Base-by-base conservation (phyloP, 1,284 basidiomycete species). In the Irpex lacteus region DNA sequence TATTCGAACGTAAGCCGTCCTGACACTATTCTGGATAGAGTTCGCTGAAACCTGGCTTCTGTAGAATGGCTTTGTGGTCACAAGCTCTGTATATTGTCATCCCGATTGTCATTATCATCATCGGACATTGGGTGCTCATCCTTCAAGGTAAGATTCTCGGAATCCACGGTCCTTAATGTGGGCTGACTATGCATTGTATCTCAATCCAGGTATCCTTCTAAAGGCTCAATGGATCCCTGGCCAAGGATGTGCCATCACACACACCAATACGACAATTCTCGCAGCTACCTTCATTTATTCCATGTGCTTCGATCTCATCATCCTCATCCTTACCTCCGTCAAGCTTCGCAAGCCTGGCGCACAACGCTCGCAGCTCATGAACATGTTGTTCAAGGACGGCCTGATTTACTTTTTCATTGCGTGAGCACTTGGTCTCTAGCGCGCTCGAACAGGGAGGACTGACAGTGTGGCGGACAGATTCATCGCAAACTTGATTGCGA, bases 71-170 rank as follows among this genome's bases (percentile, higher is more conserved):
- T 0, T 84, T 91, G 6, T 85, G 89, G 89, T 85, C 83, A 0
- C 84, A 89, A 68, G 82, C 80, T 62, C 81, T 77, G 74, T 85
- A 81, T 67, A 80, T 92, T 59, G 80, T 88, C 49, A 65, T 77
- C 7, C 79, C 82, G 11, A 78, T 92, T 6, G 73, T 88, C 49
- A 60, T 81, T 19, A 72, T 92, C 62, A 90, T 90, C 66, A 77
- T 91, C 49, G 90, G 85, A 0, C 90, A 92, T 70, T 92, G 90
- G 90, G 87, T 87, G 3, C 80, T 92, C 52, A 80, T 92, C 57
- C 77, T 92, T n/a, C 90, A 91, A 69, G 90, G 90, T 84, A 60
- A 59, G 57, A 11, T 55, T 32, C n/a, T 13, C 54, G 8, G 21
- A 21, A 9, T 55, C 7, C 26, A 55, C 11, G 26, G 21, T 26